phyloP scores from a whole-genome alignment of 768 basidiomycete genomes.

The Boletus pseudo-olivaceus region DNA sequence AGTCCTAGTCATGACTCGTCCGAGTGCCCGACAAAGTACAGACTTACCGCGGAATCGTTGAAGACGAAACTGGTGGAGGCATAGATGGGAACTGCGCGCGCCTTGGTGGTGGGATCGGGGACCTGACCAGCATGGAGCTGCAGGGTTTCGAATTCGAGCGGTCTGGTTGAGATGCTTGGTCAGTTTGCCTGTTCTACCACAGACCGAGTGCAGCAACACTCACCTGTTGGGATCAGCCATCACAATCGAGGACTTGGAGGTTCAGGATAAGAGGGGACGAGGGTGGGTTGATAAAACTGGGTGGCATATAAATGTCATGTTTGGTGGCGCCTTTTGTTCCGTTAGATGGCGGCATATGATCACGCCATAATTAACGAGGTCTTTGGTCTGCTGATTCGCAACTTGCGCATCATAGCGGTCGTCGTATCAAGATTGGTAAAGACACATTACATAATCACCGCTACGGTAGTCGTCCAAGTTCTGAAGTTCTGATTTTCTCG shows the following conservation, averaged over 20 bases:
- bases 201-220: not conserved
- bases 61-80: slow-evolving; percentile 55
- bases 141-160: slow-evolving; percentile 57
- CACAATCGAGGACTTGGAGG: not conserved
- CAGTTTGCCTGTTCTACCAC: not conserved
- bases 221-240: slow-evolving; percentile 28
- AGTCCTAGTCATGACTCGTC: no score
- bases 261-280: not conserved
- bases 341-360: no score
- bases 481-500: no score
- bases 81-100: slow-evolving; percentile 64
- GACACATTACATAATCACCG: no score
- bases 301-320: no score
- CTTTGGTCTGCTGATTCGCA: no score
- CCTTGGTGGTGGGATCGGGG: slow-evolving; percentile 50
- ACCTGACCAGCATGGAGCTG: slow-evolving; percentile 61
- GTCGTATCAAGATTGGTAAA: no score
- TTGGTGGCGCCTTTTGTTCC: no score
- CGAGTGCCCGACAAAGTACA: not conserved
- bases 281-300: no score
- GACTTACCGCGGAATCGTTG: slow-evolving; percentile 46
- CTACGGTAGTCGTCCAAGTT: no score
- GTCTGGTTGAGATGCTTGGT: slow-evolving; percentile 13
- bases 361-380: no score
- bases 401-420: no score